A percentile compares a stretch with the other conserved stretches of the same genome.
phyloP scores from a whole-genome alignment of 2,329 filamentous ascomycete genomes.

The Cercospora janseana region DNA sequence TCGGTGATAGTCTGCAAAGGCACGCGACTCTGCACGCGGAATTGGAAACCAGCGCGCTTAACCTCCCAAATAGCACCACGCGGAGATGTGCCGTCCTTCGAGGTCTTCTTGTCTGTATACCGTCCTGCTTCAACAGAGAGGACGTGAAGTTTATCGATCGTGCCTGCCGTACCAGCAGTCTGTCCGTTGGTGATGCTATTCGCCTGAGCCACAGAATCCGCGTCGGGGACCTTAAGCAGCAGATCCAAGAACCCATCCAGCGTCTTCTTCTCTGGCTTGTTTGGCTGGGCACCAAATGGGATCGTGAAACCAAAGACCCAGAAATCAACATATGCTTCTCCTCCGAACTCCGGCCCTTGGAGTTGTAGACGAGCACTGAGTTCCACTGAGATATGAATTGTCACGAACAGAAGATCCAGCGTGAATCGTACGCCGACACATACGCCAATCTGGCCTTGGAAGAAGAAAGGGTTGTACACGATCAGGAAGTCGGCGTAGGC shows the following conservation, averaged over 20 bases:
- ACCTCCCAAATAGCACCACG: slow-evolving; percentile 6
- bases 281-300: not conserved
- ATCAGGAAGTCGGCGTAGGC: slow-evolving; percentile 15
- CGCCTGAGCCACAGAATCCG: not conserved
- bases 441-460: slow-evolving; percentile 10
- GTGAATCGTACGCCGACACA: slow-evolving; percentile 7
- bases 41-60: not conserved
- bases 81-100: slow-evolving; percentile 2
- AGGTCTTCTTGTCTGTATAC: slow-evolving; percentile 6
- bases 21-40: not conserved
- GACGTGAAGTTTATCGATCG: slow-evolving; percentile 9
- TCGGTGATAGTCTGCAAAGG: not conserved
- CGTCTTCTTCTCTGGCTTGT: not conserved
- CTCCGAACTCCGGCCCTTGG: not conserved
- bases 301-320: not conserved
- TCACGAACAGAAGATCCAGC: slow-evolving; percentile 10
- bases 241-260: not conserved
- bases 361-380: slow-evolving; percentile 5
- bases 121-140: slow-evolving; percentile 11
- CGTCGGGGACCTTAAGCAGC: not conserved
- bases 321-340: not conserved
- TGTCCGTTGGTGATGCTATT: not conserved
- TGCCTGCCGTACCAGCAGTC: not conserved
- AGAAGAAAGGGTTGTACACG: slow-evolving; percentile 17
- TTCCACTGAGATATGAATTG: slow-evolving; percentile 4